Evolutionary conservation across 1,284 basidiomycete species (phyloP).

Genomic region (Ganoderma boninense): DNA sequence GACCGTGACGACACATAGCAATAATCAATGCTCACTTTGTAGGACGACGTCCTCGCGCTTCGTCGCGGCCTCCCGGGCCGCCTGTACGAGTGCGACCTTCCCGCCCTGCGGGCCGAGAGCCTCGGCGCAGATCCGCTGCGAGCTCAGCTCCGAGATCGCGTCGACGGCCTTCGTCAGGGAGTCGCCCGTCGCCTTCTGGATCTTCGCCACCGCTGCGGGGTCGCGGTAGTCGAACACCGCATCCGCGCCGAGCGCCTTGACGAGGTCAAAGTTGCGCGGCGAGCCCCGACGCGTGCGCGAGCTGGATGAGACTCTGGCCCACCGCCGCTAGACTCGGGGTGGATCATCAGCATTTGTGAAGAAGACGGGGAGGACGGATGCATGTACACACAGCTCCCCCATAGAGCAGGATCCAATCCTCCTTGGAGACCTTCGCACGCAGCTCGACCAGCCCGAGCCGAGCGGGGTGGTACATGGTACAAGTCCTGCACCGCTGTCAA

Average conservation of each 20-base stretch:
- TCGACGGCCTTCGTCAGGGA: conserved; percentile 33
- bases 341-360: neutral
- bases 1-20: neutral
- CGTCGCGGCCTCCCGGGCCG: conserved; percentile 20
- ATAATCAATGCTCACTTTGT: conserved; percentile 30
- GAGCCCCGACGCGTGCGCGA: conserved; percentile 52
- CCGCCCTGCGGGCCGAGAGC: conserved; percentile 32
- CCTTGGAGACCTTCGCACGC: conserved; percentile 24
- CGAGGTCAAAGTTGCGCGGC: conserved; percentile 47
- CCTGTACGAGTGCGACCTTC: conserved; percentile 30
- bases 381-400: conserved; percentile 38
- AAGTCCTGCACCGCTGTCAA: conserved; percentile 48
- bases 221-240: conserved; percentile 45
- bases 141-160: conserved; percentile 28
- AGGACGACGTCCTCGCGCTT: conserved; percentile 31
- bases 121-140: conserved; percentile 33
- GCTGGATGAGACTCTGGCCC: conserved; percentile 53
- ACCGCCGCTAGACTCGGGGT: conserved; percentile 38
- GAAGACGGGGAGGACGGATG: no score
- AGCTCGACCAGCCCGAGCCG: conserved; percentile 36
- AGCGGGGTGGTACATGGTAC: conserved; percentile 35
- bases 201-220: conserved; percentile 32
- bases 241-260: conserved; percentile 52
- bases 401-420: conserved; percentile 39
- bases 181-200: conserved; percentile 37